Conservation (phyloP, 2,329 filamentous ascomycete genomes). For the Aspergillus sp. region DNA sequence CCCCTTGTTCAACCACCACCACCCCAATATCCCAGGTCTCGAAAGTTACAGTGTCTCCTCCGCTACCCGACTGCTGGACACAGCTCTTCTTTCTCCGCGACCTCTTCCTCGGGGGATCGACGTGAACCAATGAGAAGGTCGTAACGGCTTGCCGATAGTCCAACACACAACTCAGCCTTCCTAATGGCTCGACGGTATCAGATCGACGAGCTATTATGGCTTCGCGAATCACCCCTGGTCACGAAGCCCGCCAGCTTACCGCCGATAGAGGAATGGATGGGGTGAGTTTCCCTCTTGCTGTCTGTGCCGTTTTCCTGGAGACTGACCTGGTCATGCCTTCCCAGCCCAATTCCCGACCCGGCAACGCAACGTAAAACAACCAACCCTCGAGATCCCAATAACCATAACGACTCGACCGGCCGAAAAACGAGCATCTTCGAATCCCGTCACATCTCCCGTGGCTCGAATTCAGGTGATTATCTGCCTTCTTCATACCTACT, state of each 20-base stretch:
- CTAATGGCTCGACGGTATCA: constrained; percentile 62
- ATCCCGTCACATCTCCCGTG: constrained; percentile 44
- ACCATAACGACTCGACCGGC: constrained; percentile 31
- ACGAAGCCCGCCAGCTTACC: constrained; percentile 75
- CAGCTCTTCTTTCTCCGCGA: constrained; percentile 2
- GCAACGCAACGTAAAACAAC: constrained; percentile 37
- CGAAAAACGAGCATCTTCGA: constrained; percentile 44
- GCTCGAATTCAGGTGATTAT: constrained; percentile 47
- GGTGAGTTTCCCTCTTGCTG: constrained; percentile 54
- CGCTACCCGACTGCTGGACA: constrained; percentile 4
- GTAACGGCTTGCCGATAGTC: constrained; percentile 19
- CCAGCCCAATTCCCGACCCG: constrained; percentile 45
- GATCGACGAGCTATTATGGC: constrained; percentile 68
- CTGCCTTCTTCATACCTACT: neutral
- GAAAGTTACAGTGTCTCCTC: neutral
- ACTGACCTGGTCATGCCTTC: constrained; percentile 27
- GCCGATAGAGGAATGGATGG: constrained; percentile 93
- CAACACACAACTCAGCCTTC: constrained; percentile 19
- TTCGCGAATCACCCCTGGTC: constrained; percentile 80
- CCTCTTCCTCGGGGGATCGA: constrained; percentile 1
- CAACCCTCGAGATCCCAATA: constrained; percentile 34
- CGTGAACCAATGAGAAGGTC: constrained; percentile 27
- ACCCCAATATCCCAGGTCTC: no score
- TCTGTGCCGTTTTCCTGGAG: constrained; percentile 6
- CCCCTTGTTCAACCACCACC: neutral